Percentiles rank a stretch among this genome's conserved stretches.
phyloP scores from a whole-genome alignment of 352 stramenopile genomes.

The Aphanomyces invadans region DNA sequence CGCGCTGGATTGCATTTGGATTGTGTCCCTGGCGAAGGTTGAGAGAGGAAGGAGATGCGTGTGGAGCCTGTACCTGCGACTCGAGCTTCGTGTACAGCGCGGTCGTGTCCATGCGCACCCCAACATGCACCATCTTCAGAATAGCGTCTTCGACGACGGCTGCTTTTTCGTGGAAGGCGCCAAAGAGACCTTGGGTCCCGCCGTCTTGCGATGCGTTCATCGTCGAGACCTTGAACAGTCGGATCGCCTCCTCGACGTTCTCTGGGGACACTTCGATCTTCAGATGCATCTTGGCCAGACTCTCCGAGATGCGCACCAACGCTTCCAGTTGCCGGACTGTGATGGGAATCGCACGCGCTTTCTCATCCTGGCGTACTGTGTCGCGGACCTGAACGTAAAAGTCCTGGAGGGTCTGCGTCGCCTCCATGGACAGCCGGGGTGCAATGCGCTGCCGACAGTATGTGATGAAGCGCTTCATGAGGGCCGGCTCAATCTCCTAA shows the following conservation, averaged over 20 bases:
- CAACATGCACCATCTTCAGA: constrained; percentile 72
- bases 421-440: constrained; percentile 86
- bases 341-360: constrained; percentile 90
- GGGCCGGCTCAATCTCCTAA: constrained; percentile 70
- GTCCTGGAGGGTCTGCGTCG: constrained; percentile 90
- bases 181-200: constrained; percentile 72
- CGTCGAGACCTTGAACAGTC: constrained; percentile 97
- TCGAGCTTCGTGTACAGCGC: constrained; percentile 76
- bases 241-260: constrained; percentile 96
- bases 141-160: constrained; percentile 79
- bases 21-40: constrained; percentile 40
- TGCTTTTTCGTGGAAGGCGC: constrained; percentile 72
- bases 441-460: constrained; percentile 94
- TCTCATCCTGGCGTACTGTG: constrained; percentile 80
- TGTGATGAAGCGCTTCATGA: constrained; percentile 98
- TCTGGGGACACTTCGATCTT: constrained; percentile 65
- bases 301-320: constrained; percentile 95
- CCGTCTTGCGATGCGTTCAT: constrained; percentile 95
- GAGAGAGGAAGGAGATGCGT: not conserved
- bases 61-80: constrained; percentile 31
- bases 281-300: constrained; percentile 97
- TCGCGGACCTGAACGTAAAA: constrained; percentile 98
- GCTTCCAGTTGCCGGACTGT: constrained; percentile 98
- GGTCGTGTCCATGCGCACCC: constrained; percentile 66
- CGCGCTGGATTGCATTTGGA: constrained; percentile 77